Percentiles rank a stretch among this genome's conserved stretches.
phyloP scores from a whole-genome alignment of 2,329 filamentous ascomycete genomes.

The Claviceps africana region DNA sequence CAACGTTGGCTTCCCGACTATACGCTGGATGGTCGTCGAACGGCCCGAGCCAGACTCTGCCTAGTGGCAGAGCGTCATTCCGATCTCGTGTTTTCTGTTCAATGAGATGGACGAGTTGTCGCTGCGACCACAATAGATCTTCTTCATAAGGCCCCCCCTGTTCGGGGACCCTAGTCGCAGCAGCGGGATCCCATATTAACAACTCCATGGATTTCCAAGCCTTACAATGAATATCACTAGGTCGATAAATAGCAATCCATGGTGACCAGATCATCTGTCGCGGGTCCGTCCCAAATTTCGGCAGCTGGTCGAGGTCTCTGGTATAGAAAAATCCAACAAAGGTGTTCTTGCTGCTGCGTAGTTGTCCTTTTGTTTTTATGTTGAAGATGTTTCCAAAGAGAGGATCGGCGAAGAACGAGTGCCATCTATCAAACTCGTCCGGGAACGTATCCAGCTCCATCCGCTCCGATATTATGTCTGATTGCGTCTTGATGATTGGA shows the following conservation, averaged over 20 bases:
- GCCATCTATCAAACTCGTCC: slow-evolving; percentile 12
- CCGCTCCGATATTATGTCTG: slow-evolving; percentile 13
- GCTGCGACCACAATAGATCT: slow-evolving; percentile 32
- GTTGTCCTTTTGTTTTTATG: neutral
- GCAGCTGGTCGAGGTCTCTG: neutral
- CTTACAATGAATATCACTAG: slow-evolving; percentile 21
- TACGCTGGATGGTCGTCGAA: slow-evolving; percentile 8
- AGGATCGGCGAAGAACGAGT: slow-evolving; percentile 9
- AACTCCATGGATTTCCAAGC: slow-evolving; percentile 28
- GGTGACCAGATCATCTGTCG: slow-evolving; percentile 14
- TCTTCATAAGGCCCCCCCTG: slow-evolving; percentile 12
- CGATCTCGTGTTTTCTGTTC: slow-evolving; percentile 12
- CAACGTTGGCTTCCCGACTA: slow-evolving; percentile 20
- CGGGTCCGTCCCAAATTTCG: neutral
- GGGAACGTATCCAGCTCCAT: slow-evolving; percentile 8
- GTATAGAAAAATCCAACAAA: slow-evolving; percentile 34
- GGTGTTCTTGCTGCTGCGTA: slow-evolving; percentile 9
- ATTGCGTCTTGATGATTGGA: slow-evolving; percentile 27
- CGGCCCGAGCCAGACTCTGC: slow-evolving; percentile 33
- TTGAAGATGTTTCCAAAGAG: neutral
- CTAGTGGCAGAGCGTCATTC: slow-evolving; percentile 22
- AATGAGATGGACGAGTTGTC: slow-evolving; percentile 26
- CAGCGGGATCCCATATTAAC: slow-evolving; percentile 38
- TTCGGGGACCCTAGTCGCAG: slow-evolving; percentile 13
- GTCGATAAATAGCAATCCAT: slow-evolving; percentile 37